Evolutionary conservation across 2,329 filamentous ascomycete genomes (phyloP), one percentile per base, ranked within the genome.

Genomic region (Trichoderma asperellum): DNA sequence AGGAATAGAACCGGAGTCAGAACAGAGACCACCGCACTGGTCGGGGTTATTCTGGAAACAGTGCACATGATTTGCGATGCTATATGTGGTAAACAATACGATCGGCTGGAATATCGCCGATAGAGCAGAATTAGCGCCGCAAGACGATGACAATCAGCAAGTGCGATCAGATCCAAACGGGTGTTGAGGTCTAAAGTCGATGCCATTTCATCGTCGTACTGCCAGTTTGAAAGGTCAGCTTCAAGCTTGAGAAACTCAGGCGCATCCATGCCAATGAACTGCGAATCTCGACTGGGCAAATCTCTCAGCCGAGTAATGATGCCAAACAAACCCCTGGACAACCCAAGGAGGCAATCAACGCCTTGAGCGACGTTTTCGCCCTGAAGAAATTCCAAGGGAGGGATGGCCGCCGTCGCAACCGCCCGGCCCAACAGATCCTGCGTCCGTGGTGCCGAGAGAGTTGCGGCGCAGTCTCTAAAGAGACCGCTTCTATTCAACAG

Each of bases 91-190:
- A 64, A 21, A 43, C 34, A 64, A 43, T 40, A 55, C 0, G 34
- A 62, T 40, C 32, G 61, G 27, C 49, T 43, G 10, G 61, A 18
- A 43, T 29, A 55, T 21, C 32, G 61, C 11, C 61, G 47, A 40
- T 55, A 64, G 24, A 64, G 49, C 0, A 64, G 34, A 5, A 64
- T 64, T 8, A 43, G 2, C 6, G 32, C 47, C 21, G 49, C 18
- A 21, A 64, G 61, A 43, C 61, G 49, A 43, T 56, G 49, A 11
- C 61, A 64, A 11, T 64, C 61, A 14, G 34, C n/a, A 5, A 64
- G 47, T 2, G 49, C 24, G 1, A 64, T 64, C 49, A 64, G 1
- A 32, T 64, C 61, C 10, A 64, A 18, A 14, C 61, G 59, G 14
- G 16, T 32, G 18, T 64, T 40, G 61, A 64, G 16, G 24, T 40